Evolutionary conservation across 116 monocot species (phyloP).

Genomic region (Phalaenopsis hybrid): DNA sequence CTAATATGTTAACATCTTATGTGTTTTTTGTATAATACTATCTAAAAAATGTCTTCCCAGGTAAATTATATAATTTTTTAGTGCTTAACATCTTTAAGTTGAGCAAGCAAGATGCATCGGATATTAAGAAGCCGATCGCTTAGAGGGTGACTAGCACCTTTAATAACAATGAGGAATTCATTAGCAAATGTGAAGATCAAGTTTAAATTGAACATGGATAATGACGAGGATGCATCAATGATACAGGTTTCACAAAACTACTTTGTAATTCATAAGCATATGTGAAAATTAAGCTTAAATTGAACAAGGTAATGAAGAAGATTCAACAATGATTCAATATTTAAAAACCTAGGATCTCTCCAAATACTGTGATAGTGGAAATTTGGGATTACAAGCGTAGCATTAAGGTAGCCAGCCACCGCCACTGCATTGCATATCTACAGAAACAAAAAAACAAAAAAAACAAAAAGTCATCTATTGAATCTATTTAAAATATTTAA

Average conservation of each 20-base stretch:
- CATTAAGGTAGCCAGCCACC: constrained; percentile 91
- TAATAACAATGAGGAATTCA: neutral
- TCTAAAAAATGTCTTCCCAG: too few species aligned
- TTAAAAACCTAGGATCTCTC: constrained; percentile 82
- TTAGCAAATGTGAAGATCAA: neutral
- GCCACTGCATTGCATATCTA: constrained; percentile 99
- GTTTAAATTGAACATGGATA: neutral
- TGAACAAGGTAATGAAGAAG: neutral
- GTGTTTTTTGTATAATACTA: too few species aligned
- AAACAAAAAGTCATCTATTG: neutral
- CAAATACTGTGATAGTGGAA: constrained; percentile 94
- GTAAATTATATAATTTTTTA: too few species aligned
- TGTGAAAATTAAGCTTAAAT: neutral
- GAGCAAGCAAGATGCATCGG: too few species aligned
- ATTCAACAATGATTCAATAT: neutral
- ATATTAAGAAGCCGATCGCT: too few species aligned
- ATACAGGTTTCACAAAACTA: constrained; percentile 23
- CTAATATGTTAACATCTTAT: too few species aligned
- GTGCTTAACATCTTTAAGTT: too few species aligned
- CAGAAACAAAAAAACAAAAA: constrained; percentile 20
- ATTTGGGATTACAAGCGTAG: constrained; percentile 90
- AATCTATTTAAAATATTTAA: neutral
- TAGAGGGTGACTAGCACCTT: too few species aligned
- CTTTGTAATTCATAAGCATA: constrained; percentile 30
- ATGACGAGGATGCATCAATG: neutral